Conservation (phyloP, 139 green algal genomes). For the Chlorella vulgaris region DNA sequence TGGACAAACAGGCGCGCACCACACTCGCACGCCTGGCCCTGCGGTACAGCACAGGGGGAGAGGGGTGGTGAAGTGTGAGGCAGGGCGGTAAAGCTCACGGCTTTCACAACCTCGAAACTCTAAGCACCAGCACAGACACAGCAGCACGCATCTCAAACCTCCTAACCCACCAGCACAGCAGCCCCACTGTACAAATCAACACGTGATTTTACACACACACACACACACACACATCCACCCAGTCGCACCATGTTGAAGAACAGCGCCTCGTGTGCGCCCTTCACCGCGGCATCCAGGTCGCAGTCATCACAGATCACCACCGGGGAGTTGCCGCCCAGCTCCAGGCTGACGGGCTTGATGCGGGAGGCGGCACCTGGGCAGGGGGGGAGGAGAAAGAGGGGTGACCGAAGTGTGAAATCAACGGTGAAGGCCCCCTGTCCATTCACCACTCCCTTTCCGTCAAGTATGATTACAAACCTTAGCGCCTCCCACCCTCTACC, state of each 20-base stretch:
- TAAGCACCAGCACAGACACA: neutral
- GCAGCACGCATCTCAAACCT: neutral
- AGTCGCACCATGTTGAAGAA: constrained; percentile 34
- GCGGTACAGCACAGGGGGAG: neutral
- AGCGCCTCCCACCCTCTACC: no score
- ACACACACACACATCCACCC: no score
- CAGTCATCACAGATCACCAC: constrained; percentile 56
- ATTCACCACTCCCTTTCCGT: no score
- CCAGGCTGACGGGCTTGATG: constrained; percentile 55
- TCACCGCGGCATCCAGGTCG: constrained; percentile 21
- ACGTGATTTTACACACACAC: no score
- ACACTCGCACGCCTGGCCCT: constrained; percentile 39
- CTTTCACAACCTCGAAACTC: neutral
- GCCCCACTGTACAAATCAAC: no score
- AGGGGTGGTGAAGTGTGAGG: neutral
- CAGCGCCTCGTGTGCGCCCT: constrained; percentile 13
- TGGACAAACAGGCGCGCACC: constrained; percentile 34
- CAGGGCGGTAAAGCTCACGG: neutral
- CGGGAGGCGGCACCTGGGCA: constrained; percentile 7
- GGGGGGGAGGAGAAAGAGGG: constrained; percentile 29
- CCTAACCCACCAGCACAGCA: neutral
- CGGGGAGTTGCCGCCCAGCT: constrained; percentile 80
- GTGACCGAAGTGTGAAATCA: no score
- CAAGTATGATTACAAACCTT: no score
- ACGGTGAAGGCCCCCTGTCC: no score